These are phyloP conservation scores for Holtermannia corniformis DNA, from an alignment of 768 basidiomycete species.

Conservation along the genomic window DNA sequence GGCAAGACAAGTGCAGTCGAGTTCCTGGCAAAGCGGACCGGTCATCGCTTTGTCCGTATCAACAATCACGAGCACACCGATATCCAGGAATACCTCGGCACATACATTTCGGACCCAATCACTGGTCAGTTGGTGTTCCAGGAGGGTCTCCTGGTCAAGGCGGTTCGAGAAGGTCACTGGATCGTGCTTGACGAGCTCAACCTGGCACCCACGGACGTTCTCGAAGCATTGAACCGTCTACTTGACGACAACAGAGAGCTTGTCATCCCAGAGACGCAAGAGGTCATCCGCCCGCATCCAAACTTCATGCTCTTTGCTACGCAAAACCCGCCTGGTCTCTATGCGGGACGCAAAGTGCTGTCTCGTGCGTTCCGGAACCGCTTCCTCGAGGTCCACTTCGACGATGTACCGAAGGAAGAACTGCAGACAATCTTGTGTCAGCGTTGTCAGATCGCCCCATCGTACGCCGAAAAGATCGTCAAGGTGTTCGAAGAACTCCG, in stretches of 20 bases:
- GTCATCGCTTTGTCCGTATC: conserved; percentile 92
- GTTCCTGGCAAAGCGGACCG: conserved; percentile 83
- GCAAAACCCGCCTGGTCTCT: conserved; percentile 92
- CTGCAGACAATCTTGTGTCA: conserved; percentile 89
- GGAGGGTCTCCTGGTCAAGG: conserved; percentile 87
- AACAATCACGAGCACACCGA: conserved; percentile 99
- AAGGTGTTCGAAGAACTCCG: conserved; percentile 85
- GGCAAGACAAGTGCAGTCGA: conserved; percentile 97
- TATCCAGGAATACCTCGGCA: conserved; percentile 96
- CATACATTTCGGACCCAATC: conserved; percentile 82
- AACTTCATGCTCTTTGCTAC: conserved; percentile 98
- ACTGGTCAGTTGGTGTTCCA: conserved; percentile 93
- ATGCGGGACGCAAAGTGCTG: conserved; percentile 86
- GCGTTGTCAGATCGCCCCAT: conserved; percentile 83
- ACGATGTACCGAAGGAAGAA: conserved; percentile 89
- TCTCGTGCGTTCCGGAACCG: conserved; percentile 95
- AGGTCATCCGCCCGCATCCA: conserved; percentile 83
- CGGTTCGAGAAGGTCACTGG: conserved; percentile 87
- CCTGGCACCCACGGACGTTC: conserved; percentile 91
- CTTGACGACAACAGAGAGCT: conserved; percentile 96
- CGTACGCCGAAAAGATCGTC: conserved; percentile 84
- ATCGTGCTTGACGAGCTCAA: conserved; percentile 97
- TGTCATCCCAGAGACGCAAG: conserved; percentile 89
- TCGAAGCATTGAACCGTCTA: conserved; percentile 91
- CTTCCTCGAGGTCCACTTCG: conserved; percentile 94